These are phyloP conservation scores for Mortierella polycephala DNA, from an alignment of 371 early-diverging fungal species.

Conservation along the genomic window DNA sequence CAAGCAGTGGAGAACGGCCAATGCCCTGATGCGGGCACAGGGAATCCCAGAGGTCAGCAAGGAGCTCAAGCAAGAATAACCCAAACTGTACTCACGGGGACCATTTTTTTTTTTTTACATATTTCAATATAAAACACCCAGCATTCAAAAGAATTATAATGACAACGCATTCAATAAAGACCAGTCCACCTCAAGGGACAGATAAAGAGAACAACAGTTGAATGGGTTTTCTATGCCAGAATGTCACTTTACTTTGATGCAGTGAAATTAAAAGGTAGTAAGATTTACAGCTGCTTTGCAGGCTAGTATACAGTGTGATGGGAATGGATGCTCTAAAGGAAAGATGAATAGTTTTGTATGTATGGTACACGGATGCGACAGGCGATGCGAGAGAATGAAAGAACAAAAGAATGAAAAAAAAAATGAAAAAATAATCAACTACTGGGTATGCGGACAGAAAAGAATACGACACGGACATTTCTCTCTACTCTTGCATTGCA, in stretches of 20 bases:
- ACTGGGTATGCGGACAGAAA: background rate
- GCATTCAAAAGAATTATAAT: background rate
- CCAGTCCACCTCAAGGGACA: too few species aligned
- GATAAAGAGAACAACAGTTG: too few species aligned
- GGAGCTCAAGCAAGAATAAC: conserved; percentile 12
- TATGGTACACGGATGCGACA: background rate
- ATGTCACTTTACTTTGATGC: background rate
- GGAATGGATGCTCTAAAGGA: background rate
- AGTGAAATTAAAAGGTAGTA: background rate
- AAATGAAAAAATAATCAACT: background rate
- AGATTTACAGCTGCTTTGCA: background rate
- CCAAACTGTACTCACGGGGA: background rate
- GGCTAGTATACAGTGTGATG: conserved; percentile 8
- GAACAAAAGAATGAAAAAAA: background rate
- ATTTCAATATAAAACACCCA: background rate
- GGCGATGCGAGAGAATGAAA: background rate
- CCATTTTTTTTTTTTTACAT: background rate
- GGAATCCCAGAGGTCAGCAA: conserved; percentile 40
- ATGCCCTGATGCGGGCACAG: conserved; percentile 34
- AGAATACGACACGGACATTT: background rate
- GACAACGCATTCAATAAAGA: too few species aligned
- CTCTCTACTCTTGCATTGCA: conserved; percentile 47
- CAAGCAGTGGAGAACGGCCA: conserved; percentile 41
- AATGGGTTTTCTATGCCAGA: too few species aligned
- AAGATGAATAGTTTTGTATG: background rate